These are phyloP conservation scores for Ogataea hybrid DNA, from an alignment of 1,139 yeast genomes.

Conservation along the genomic window DNA sequence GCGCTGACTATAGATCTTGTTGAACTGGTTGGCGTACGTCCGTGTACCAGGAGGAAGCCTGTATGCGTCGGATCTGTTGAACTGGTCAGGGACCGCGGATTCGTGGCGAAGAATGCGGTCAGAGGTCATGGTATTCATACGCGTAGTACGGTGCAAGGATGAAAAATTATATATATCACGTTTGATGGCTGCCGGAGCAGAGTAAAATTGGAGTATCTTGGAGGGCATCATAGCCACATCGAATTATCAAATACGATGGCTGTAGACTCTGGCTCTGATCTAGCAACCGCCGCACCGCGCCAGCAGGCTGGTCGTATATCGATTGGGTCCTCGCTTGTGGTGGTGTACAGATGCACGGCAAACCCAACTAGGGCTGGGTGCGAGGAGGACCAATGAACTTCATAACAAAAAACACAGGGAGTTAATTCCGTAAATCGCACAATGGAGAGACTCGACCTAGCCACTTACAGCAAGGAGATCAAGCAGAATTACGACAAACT, in stretches of 20 bases:
- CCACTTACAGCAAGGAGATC: conserved; percentile 58
- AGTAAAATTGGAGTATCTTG: no score
- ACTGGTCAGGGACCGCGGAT: conserved; percentile 9
- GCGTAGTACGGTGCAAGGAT: conserved; percentile 10
- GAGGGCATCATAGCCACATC: no score
- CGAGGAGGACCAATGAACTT: conserved; percentile 1
- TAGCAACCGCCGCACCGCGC: no score
- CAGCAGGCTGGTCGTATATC: no score
- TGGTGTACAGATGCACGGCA: background rate
- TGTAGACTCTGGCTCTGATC: no score
- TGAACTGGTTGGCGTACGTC: conserved; percentile 69
- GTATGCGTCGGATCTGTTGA: conserved; percentile 7
- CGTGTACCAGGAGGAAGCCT: conserved; percentile 31
- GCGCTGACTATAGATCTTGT: conserved; percentile 68
- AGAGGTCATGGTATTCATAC: conserved; percentile 17
- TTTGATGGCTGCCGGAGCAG: no score
- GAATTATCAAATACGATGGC: background rate
- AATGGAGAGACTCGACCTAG: conserved; percentile 58
- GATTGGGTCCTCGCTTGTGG: background rate
- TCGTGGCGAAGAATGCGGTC: conserved; percentile 15
- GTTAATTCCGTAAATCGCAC: conserved; percentile 1
- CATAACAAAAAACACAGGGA: conserved; percentile 1
- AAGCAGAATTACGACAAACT: conserved; percentile 62
- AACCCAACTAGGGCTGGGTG: background rate
- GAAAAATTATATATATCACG: background rate